Evolutionary conservation across 2,329 filamentous ascomycete species (phyloP).

Genomic region (Dothiorella sarmentorum): DNA sequence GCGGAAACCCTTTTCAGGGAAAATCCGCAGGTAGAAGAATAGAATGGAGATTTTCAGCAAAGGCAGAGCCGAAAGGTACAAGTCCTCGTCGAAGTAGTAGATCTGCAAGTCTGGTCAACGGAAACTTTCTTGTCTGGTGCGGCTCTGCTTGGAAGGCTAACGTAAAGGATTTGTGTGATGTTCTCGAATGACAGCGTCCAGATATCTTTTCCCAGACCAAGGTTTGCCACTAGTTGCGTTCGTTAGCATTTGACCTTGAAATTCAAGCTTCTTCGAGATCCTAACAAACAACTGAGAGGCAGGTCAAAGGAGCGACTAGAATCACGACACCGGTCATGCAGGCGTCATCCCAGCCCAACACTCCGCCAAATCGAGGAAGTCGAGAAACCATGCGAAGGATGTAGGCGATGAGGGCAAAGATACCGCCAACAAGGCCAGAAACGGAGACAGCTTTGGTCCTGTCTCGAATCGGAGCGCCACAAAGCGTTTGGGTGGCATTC

Average conservation of each 20-base stretch:
- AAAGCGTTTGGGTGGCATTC: constrained; percentile 37
- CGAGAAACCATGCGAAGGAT: constrained; percentile 36
- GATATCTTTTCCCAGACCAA: constrained; percentile 51
- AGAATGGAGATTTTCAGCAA: constrained; percentile 36
- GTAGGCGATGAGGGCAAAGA: constrained; percentile 33
- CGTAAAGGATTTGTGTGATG: constrained; percentile 45
- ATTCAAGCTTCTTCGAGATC: not conserved
- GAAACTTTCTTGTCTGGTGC: not conserved
- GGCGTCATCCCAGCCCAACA: constrained; percentile 40
- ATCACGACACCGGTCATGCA: constrained; percentile 39
- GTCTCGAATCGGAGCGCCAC: constrained; percentile 35
- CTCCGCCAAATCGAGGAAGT: constrained; percentile 33
- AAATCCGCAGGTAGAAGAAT: constrained; percentile 35
- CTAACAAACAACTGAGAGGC: constrained; percentile 21
- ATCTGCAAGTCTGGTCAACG: not conserved
- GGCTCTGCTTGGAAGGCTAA: constrained; percentile 15
- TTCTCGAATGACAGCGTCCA: constrained; percentile 46
- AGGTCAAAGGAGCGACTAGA: constrained; percentile 24
- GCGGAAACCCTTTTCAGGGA: constrained; percentile 29
- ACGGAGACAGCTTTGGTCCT: constrained; percentile 34
- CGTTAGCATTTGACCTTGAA: constrained; percentile 10
- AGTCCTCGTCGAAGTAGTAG: constrained; percentile 30
- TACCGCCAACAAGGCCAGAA: constrained; percentile 32
- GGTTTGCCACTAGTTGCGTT: constrained; percentile 23
- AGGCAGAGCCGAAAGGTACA: constrained; percentile 34